These are phyloP conservation scores for Mitragyna speciosa DNA, from an alignment of 257 asterid genomes.

Conservation along the genomic window DNA sequence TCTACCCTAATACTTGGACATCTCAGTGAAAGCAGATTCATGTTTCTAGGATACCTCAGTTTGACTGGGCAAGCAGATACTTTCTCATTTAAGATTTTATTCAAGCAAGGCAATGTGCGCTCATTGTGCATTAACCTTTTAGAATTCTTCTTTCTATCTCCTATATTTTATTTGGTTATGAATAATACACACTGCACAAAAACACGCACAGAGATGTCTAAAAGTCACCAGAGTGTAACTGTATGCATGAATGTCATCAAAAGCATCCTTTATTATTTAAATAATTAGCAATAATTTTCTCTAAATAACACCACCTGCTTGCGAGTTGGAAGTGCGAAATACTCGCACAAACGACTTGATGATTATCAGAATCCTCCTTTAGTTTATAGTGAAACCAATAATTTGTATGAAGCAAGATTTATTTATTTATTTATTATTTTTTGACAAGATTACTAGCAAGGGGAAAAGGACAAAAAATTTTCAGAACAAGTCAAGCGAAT, in stretches of 20 bases:
- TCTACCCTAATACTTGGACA: background rate
- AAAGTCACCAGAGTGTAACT: background rate
- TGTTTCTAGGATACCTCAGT: background rate
- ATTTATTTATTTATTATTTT: too few relatives aligned
- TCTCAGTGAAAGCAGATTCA: background rate
- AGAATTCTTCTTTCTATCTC: background rate
- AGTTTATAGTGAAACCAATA: background rate
- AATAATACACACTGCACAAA: background rate
- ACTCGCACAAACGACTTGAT: background rate
- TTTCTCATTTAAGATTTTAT: background rate
- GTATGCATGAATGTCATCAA: background rate
- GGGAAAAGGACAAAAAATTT: background rate
- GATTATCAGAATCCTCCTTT: background rate
- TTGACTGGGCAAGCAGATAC: background rate
- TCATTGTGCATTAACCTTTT: background rate
- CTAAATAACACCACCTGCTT: background rate
- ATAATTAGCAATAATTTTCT: background rate
- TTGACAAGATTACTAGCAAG: background rate
- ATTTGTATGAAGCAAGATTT: background rate
- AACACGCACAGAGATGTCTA: background rate
- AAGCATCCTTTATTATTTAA: background rate
- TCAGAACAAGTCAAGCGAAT: background rate
- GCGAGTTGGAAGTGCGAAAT: background rate
- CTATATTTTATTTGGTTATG: background rate
- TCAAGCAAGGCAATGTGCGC: background rate